phyloP scores from a whole-genome alignment of 1,284 basidiomycete genomes.

The Apiotrichum mycotoxinovorans region DNA sequence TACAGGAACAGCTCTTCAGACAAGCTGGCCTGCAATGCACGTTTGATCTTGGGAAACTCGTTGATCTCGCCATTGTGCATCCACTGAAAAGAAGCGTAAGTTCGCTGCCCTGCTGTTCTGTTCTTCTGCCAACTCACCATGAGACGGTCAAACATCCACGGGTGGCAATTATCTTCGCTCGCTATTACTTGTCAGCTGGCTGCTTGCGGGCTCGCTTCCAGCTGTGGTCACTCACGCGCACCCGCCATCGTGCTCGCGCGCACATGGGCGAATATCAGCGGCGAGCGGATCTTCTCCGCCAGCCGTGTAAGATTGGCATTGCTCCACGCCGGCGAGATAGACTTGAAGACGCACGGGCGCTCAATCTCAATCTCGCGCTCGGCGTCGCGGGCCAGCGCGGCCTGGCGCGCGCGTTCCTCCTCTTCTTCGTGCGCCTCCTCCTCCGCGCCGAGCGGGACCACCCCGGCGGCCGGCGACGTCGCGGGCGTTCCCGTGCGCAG shows the following conservation, averaged over 20 bases:
- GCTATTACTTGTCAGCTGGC: conserved; percentile 52
- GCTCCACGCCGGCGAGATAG: conserved; percentile 96
- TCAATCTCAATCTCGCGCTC: conserved; percentile 67
- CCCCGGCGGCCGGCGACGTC: background rate
- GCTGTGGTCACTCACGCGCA: conserved; percentile 49
- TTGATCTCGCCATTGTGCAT: conserved; percentile 92
- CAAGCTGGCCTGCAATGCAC: conserved; percentile 67
- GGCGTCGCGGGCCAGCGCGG: conserved; percentile 28
- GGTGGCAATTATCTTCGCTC: conserved; percentile 91
- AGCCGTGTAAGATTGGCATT: conserved; percentile 82
- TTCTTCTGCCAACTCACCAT: no score
- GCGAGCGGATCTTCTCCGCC: conserved; percentile 92
- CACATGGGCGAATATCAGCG: conserved; percentile 90
- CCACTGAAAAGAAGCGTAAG: conserved; percentile 56
- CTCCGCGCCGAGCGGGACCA: conserved; percentile 6
- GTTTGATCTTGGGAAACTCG: conserved; percentile 74
- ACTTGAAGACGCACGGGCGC: conserved; percentile 93
- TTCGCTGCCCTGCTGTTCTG: no score
- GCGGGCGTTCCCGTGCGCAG: conserved; percentile 15
- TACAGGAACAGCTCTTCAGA: conserved; percentile 78
- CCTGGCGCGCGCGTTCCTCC: conserved; percentile 22
- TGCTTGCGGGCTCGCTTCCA: no score
- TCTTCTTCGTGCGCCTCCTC: conserved; percentile 13
- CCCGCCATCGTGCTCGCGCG: conserved; percentile 68
- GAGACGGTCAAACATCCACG: conserved; percentile 78